Base-by-base conservation (phyloP, 164 flowering plant genomes). In the Vitis rotundifolia region DNA sequence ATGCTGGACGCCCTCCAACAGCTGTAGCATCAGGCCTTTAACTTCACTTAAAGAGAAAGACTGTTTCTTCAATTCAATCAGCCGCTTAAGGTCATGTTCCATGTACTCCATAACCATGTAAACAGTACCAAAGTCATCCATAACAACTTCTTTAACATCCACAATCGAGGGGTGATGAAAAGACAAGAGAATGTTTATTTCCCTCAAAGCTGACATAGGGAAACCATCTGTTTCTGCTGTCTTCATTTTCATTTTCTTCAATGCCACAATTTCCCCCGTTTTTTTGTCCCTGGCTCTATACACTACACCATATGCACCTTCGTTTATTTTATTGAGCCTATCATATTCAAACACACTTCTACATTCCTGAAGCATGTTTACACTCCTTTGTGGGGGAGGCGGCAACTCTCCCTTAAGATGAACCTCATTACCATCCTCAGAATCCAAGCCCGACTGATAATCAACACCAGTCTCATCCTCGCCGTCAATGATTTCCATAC, bases 81-180 rank as follows among this genome's bases (percentile, higher is more conserved):
- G 47, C 49, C 81, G 88, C 77, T 84, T 92, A 11, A 92, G 88
- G 54, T 92, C 97, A 74, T 88, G 87, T 31, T 90, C 97, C 87
- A 92, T 82, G 68, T 88, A 87, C 64, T 92, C 94, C 97, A 90
- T 92, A 1, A 85, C 94, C 95, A 92, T 81, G 67, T 73, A 90
- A 61, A 87, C 77, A 60, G 73, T 74, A 73, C 83, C 86, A 60
- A 71, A 67, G 51, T 78, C 76, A 63, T 77, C 91, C 63, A 86
- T 81, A 12, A 88, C 97, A 29, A 92, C 93, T 80, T 87, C 93
- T 71, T 87, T 89, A 8, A 87, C 86, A 69, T 79, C 78, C 15
- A 92, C 91, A 68, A 92, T 73, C 5, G 91, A 87, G 9, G 91
- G 93, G 70, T 92, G 92, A 72, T 87, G 67, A 56, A 83, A 65